A percentile compares a stretch with the other conserved stretches of the same genome.
Conservation (phyloP, 768 basidiomycete genomes). For the Neoboletus subvelutipes region DNA sequence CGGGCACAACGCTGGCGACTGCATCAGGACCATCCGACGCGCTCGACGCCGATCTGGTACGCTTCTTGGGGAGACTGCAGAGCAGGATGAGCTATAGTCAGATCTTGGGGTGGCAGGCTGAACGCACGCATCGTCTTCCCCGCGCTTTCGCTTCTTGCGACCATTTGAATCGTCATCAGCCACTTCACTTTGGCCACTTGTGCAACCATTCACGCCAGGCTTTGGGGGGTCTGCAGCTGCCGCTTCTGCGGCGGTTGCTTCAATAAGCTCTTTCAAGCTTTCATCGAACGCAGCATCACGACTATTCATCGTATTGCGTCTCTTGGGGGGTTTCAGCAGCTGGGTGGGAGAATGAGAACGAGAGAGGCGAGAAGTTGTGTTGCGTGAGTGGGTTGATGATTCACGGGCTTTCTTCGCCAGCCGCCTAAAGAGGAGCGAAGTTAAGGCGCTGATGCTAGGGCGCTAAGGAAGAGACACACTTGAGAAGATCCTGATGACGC, state of each 20-base stretch:
- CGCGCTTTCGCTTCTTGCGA: constrained; percentile 74
- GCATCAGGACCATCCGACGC: constrained; percentile 56
- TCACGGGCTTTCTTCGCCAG: constrained; percentile 62
- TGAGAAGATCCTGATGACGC: constrained; percentile 76
- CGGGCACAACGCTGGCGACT: constrained; percentile 36
- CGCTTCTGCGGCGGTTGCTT: constrained; percentile 71
- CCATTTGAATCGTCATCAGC: constrained; percentile 51
- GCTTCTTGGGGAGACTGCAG: constrained; percentile 58
- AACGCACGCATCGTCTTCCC: constrained; percentile 69
- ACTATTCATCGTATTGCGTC: constrained; percentile 97
- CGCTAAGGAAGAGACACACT: constrained; percentile 47
- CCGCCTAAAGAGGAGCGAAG: constrained; percentile 44
- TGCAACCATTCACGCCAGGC: constrained; percentile 36
- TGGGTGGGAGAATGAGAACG: constrained; percentile 71
- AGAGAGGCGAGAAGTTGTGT: constrained; percentile 60
- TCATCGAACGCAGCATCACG: constrained; percentile 93
- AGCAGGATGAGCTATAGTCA: constrained; percentile 10
- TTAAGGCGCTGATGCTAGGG: constrained; percentile 19
- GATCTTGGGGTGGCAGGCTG: neutral
- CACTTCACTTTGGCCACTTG: constrained; percentile 39
- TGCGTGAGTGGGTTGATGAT: constrained; percentile 62
- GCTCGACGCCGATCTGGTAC: constrained; percentile 73
- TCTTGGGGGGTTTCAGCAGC: constrained; percentile 71
- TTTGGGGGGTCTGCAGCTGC: constrained; percentile 48
- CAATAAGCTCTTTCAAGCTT: constrained; percentile 74